phyloP scores from a whole-genome alignment of 371 early-diverging fungal species.

The Mitosporidium daphniae region DNA sequence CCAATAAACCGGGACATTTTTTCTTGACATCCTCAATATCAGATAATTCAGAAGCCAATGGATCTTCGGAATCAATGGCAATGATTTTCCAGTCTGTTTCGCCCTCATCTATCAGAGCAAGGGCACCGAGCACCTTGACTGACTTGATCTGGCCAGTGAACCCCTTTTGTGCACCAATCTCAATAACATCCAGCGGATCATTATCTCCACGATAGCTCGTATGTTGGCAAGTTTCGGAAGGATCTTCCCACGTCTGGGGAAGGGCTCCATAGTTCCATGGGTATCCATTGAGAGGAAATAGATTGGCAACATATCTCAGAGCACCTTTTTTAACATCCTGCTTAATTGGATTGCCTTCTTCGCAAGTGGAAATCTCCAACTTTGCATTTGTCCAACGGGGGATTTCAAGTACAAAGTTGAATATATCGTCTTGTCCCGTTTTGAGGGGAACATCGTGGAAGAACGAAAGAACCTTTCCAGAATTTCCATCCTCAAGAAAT shows the following conservation, averaged over 20 bases:
- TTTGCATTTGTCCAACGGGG: conserved; percentile 98
- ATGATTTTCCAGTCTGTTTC: conserved; percentile 99
- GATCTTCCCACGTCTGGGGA: conserved; percentile 96
- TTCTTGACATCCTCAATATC: conserved; percentile 83
- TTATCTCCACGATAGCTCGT: conserved; percentile 73
- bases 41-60: conserved; percentile 51
- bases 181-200: conserved; percentile 88
- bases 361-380: conserved; percentile 31
- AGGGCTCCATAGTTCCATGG: conserved; percentile 99
- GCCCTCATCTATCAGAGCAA: conserved; percentile 69
- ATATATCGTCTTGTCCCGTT: conserved; percentile 24
- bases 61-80: conserved; percentile 73
- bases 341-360: conserved; percentile 63
- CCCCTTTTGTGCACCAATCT: conserved; percentile 66
- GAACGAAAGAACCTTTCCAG: conserved; percentile 35
- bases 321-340: conserved; percentile 96
- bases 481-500: conserved; percentile 6
- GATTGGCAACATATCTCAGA: conserved; percentile 82
- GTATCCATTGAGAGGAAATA: conserved; percentile 98
- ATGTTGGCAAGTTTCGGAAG: conserved; percentile 32
- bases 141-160: conserved; percentile 75
- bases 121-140: conserved; percentile 80
- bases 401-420: conserved; percentile 92
- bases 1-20: conserved; percentile 61
- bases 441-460: conserved; percentile 96